Evolutionary conservation across 345 rosid species (phyloP), one percentile per base, ranked within the genome.

Genomic region (Lepidium sativum): DNA sequence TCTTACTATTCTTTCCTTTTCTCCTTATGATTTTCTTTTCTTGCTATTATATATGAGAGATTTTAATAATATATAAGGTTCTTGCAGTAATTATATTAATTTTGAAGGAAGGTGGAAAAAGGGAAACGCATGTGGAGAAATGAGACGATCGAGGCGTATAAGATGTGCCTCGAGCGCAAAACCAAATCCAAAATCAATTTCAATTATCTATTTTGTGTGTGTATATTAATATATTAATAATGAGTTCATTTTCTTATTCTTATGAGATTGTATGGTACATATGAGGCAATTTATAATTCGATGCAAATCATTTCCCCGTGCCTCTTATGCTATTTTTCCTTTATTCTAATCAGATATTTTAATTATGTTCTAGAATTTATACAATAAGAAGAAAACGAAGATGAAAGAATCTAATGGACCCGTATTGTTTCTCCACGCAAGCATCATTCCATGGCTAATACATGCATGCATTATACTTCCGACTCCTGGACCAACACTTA

Each of bases 371-470:
- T 13, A 44, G 14, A 49, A 45, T 47, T 25, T 17, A 8, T 10
- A 60, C 11, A 42, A 10, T 7, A 68, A n/a, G 0, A 43, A 42
- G 6, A 23, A 32, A 51, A 32, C 35, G 60, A 54, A 20, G 63
- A 54, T 9, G 29, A 69, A n/a, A 33, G 21, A 37, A 69, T 35
- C 31, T 53, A 6, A 68, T 50, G 73, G 74, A 66, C 65, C 66
- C 75, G 42, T 6, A 14, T 66, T 61, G 75, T 60, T 73, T 65
- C 70, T 79, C 63, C 80, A 78, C 78, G 83, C 83, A 81, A 70
- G 61, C 72, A 81, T 83, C 77, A 86, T 83, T 75, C 72, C 69
- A 80, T 49, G 38, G 50, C 50, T 42, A 52, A 38, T 65, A 72
- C 71, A 54, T 73, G 72, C 63, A 67, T 60, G 63, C 63, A 73